Conservation (phyloP, 352 stramenopile genomes). For the Globisporangium mamillatum region DNA sequence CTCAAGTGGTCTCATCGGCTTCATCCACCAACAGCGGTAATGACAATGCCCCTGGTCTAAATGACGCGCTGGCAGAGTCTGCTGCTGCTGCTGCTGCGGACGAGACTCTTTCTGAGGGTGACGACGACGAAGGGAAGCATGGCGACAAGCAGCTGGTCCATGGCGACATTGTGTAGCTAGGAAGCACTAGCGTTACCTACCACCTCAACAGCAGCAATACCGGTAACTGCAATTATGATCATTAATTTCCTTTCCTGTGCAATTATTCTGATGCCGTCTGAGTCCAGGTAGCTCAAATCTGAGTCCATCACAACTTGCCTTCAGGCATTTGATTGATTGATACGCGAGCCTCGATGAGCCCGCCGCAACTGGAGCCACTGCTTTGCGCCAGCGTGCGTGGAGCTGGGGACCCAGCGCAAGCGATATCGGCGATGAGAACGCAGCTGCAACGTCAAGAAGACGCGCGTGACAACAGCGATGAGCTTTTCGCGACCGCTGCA, state of each 20-base stretch:
- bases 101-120: neutral
- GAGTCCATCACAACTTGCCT: neutral
- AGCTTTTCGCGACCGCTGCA: slow-evolving; percentile 21
- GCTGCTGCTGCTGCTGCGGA: neutral
- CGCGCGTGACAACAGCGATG: slow-evolving; percentile 3
- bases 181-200: too few species aligned
- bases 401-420: neutral
- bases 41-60: neutral
- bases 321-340: slow-evolving; percentile 4
- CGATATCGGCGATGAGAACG: neutral
- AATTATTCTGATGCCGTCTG: too few species aligned
- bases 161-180: slow-evolving; percentile 3
- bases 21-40: neutral
- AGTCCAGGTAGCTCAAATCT: too few species aligned
- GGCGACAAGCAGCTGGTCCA: slow-evolving; percentile 7
- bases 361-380: neutral
- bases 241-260: too few species aligned
- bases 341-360: neutral
- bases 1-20: neutral
- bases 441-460: neutral
- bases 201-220: too few species aligned
- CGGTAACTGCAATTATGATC: too few species aligned
- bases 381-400: neutral
- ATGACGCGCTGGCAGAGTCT: slow-evolving; percentile 1
- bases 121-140: slow-evolving; percentile 7